Percentiles rank a stretch among this genome's conserved stretches.
Evolutionary conservation across 2,329 filamentous ascomycete species (phyloP).

Genomic region (Alternaria hordeiaustralica): DNA sequence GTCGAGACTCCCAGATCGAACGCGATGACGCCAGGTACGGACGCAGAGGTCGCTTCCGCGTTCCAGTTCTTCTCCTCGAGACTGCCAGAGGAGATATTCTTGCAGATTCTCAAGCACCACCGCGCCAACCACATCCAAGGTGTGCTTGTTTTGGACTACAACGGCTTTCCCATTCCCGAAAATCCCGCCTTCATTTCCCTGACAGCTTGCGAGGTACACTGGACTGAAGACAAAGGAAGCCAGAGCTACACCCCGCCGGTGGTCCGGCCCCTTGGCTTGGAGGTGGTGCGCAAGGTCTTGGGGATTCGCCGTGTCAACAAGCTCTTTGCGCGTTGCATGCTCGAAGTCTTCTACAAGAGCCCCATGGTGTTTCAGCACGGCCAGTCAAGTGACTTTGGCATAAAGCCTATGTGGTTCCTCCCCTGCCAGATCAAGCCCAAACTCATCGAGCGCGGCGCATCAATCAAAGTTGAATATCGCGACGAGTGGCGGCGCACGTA

Average conservation of each 20-base stretch:
- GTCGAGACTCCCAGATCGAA: neutral
- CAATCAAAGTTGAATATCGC: neutral
- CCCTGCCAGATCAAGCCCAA: neutral
- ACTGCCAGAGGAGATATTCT: neutral
- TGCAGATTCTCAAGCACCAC: neutral
- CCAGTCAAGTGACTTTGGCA: neutral
- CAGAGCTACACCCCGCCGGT: neutral
- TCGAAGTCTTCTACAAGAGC: neutral
- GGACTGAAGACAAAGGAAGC: neutral
- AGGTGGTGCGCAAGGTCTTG: neutral
- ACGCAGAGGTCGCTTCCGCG: neutral
- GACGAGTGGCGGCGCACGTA: neutral
- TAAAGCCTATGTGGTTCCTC: neutral
- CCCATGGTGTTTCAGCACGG: neutral
- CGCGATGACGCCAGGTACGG: neutral
- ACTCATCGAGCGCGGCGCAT: neutral
- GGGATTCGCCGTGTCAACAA: neutral
- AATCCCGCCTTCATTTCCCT: neutral
- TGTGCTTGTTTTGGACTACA: neutral
- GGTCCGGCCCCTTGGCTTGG: neutral
- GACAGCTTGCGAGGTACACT: neutral
- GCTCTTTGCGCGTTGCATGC: neutral
- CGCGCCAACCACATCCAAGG: neutral
- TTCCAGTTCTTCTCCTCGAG: neutral
- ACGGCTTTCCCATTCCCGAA: neutral